Base-by-base conservation (phyloP, 345 rosid species). In the Salix udensis region DNA sequence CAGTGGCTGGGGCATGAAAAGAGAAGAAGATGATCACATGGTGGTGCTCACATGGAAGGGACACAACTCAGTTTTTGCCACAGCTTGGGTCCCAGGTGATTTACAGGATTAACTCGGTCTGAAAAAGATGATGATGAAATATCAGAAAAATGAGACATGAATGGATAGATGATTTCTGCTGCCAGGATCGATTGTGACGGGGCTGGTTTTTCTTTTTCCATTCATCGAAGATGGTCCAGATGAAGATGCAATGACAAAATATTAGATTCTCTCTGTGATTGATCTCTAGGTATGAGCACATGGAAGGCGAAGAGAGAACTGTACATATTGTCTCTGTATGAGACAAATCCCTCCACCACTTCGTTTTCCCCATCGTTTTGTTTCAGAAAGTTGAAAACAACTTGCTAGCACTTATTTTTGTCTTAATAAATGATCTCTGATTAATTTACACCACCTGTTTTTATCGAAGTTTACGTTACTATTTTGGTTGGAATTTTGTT, bases 1-100 rank as follows among this genome's bases (percentile, higher is more conserved):
- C 5, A 81, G 92, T 18, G 92, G 95, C 0, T 91, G 92, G 95
- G 95, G 95, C 19, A 91, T 91, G 95, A 91, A 89, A 80, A 82
- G 76, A 69, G 95, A 89, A 50, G 95, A 89, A 55, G 91, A 89
- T 39, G 91, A 89, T 40, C 62, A 55, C 23, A 87, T 68, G 89
- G 37, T 91, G 73, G 88, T 87, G 76, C 86, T 91, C 71, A 91
- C 92, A 65, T 91, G 95, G 95, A 91, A 91, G 77, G 95, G 95
- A 8, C 95, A 91, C 80, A 91, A 79, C 81, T 89, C 95, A 26
- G 91, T 91, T 52, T 89, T 85, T 55, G 92, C 92, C 69, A 83
- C 90, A 28, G 88, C 83, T 73, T 91, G 95, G 95, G 83, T 81
- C 78, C 83, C 89, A 18, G 55, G 52, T 66, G 79, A 66, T 23